Base-by-base conservation (phyloP, 352 stramenopile genomes). In the Globisporangium rhizosaccharum region DNA sequence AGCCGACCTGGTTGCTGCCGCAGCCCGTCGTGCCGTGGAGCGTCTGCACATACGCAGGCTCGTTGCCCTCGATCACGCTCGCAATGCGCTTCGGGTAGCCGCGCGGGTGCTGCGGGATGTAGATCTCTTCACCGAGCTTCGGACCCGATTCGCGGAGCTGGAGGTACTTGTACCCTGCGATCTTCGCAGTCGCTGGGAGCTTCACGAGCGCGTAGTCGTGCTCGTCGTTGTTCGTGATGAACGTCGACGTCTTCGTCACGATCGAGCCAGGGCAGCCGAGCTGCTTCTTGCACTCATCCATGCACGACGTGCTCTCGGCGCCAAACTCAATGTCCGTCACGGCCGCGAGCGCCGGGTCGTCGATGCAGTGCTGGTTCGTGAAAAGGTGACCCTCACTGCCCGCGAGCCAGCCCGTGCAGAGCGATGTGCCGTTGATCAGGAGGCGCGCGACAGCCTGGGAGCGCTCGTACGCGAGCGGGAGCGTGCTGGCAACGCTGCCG, bases 301-400 rank as follows among this genome's bases (percentile, higher is more conserved):
- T 63, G 48, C 82, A 92, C 23, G 65, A 70, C 3, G 61, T 61
- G 28, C 75, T 80, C 62, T 92, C 73, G 10, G 77, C 77, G 0
- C 17, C 58, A 23, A 92, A 87, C 67, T 92, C 82, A 64, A 86
- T 64, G 44, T 90, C 74, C 10, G 68, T 80, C 20, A 56, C 57
- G 0, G 61, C 52, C 0, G 68, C 74, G 53, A 66, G 59, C 1
- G 63, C 61, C 37, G 65, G 53, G 23, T 63, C 33, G 17, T 71
- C 53, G 44, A 87, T 87, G 59, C 77, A 91, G 63, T 91, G 79
- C 20, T 79, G 61, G 67, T 90, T 90, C 9, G 82, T 90, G 63
- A 90, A 71, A n/a, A 92, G 23, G 59, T 92, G 78, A 1, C 75
- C 75, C 37, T 85, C 69, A 46, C 66, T 87, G 17, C 76, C 81